Evolutionary conservation across 768 basidiomycete genomes (phyloP), one percentile per base, ranked within the genome.

Genomic region (Heimioporus sp.): DNA sequence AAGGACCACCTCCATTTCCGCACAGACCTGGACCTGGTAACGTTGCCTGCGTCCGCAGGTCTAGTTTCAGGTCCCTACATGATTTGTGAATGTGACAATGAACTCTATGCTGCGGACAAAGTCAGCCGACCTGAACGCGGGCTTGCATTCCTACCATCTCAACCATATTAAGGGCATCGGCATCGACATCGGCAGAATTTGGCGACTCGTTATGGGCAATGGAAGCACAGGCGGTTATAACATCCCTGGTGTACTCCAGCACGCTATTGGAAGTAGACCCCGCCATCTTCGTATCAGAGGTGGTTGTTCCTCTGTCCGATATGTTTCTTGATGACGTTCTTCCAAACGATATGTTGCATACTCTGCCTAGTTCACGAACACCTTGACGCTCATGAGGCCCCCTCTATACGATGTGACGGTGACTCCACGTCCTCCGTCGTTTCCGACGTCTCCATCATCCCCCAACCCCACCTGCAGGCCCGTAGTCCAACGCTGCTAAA

Each of bases 101-200:
- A 88, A 56, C 60, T 89, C 10, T 75, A 87, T 54, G 72, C 87
- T 10, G 79, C 86, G 0, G 87, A 87, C 67, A 71, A 86, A 63
- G 86, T 85, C 49, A 48, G 78, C 64, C 13, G 10, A 9, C 35
- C 37, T n/a, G 31, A 9, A 4, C 40, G 11, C 42, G 13, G n/a
- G 24, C 21, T 5, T n/a, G 13, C 16, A n/a, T 24, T 7, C 4
- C n/a, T 48, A 15, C 30, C 5, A 9, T 21, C 42, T 51, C 37
- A 49, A 35, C 45, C 20, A 17, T 11, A 8, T 42, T 19, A 50
- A 86, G 85, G 86, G 87, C 28, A 78, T 66, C n/a, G n/a, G n/a
- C n/a, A n/a, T n/a, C 1, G 86, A 86, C 28, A 78, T 66, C 1
- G 86, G 88, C 67, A 84, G 75, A 52, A 80, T 88, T 49, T 90